These are phyloP conservation scores for Aureobasidium leucospermi DNA, from an alignment of 2,329 filamentous ascomycete genomes.

Conservation along the genomic window DNA sequence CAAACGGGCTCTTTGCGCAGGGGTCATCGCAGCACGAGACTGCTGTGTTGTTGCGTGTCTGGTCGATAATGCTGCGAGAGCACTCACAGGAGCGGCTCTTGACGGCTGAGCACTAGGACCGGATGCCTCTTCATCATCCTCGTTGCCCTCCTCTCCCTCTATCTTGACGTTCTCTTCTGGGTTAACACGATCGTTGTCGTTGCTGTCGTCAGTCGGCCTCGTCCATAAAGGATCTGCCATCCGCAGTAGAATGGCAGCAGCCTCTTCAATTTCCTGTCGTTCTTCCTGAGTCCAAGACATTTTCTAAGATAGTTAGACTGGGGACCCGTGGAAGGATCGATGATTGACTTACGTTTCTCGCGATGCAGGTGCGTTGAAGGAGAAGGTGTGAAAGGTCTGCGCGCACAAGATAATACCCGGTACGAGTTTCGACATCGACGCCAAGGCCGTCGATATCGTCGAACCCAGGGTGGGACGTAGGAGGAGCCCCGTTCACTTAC, in stretches of 20 bases:
- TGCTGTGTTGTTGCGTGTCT: neutral
- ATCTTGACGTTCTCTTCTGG: neutral
- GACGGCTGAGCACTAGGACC: neutral
- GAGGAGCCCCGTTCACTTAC: too few species aligned
- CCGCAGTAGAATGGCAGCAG: neutral
- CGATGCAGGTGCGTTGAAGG: neutral
- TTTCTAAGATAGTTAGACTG: neutral
- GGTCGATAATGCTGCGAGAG: neutral
- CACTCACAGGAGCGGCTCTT: neutral
- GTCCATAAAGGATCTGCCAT: neutral
- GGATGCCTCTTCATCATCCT: neutral
- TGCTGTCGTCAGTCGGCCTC: too few species aligned
- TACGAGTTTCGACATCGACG: too few species aligned
- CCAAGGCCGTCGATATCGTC: too few species aligned
- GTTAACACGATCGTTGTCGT: neutral
- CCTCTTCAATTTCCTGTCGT: neutral
- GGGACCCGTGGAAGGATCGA: too few species aligned
- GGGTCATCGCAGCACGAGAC: neutral
- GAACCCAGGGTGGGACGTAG: too few species aligned
- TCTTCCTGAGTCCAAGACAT: neutral
- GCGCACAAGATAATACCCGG: too few species aligned
- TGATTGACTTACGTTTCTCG: neutral
- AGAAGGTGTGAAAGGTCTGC: neutral
- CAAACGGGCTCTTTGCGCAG: neutral
- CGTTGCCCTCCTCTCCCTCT: neutral